phyloP scores from a whole-genome alignment of 345 rosid species.

The Corymbia maculata region DNA sequence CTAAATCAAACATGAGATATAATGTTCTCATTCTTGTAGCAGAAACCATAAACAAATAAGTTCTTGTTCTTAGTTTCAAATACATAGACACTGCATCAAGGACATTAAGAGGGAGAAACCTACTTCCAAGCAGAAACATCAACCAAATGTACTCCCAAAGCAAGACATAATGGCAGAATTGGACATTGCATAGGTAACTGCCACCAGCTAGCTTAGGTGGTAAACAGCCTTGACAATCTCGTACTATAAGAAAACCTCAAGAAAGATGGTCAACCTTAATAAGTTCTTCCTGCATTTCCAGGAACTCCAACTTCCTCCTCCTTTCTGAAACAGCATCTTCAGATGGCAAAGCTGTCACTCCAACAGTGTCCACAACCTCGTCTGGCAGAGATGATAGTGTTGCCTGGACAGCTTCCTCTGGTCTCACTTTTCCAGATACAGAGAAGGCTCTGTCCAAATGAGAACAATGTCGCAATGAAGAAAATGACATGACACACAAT shows the following conservation, averaged over 20 bases:
- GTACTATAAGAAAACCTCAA: background rate
- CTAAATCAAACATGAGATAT: background rate
- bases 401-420: conserved; percentile 98
- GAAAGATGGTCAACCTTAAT: conserved; percentile 49
- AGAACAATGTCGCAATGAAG: background rate
- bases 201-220: background rate
- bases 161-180: background rate
- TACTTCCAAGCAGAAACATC: background rate
- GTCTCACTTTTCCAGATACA: conserved; percentile 84
- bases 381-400: conserved; percentile 94
- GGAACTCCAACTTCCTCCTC: conserved; percentile 88
- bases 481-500: background rate
- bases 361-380: conserved; percentile 93
- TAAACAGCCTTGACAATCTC: background rate
- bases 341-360: conserved; percentile 78
- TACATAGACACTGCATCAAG: background rate
- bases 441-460: conserved; percentile 60
- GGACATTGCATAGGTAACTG: background rate
- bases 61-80: background rate
- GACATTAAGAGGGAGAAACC: background rate
- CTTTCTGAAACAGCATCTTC: conserved; percentile 90
- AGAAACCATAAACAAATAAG: background rate
- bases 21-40: background rate
- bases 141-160: background rate
- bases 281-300: conserved; percentile 96